Evolutionary conservation across 2,329 filamentous ascomycete genomes (phyloP).

Genomic region (Sarocladium oryzae): DNA sequence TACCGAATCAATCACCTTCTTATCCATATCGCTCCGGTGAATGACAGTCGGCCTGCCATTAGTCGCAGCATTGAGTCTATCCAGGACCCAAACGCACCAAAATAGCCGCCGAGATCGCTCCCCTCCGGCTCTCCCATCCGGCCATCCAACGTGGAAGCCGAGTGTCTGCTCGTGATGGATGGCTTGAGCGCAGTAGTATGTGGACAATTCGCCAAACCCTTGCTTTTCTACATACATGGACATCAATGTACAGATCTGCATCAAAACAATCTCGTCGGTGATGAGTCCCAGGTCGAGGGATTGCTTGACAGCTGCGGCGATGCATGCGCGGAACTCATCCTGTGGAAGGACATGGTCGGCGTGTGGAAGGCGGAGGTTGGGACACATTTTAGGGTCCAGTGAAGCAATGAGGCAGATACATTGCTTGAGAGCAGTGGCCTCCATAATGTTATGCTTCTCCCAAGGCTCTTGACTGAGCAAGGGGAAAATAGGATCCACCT

Average conservation of each 20-base stretch:
- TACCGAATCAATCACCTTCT: slow-evolving; percentile 15
- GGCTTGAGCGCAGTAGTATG: slow-evolving; percentile 17
- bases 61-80: slow-evolving; percentile 17
- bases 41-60: slow-evolving; percentile 19
- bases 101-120: slow-evolving; percentile 16
- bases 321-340: slow-evolving; percentile 13
- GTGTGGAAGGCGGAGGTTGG: slow-evolving; percentile 13
- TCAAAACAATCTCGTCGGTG: slow-evolving; percentile 12
- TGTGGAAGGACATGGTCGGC: slow-evolving; percentile 11
- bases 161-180: slow-evolving; percentile 18
- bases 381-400: slow-evolving; percentile 14
- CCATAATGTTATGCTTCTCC: slow-evolving; percentile 14
- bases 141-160: slow-evolving; percentile 19
- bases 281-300: slow-evolving; percentile 14
- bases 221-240: slow-evolving; percentile 15
- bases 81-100: slow-evolving; percentile 19
- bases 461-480: slow-evolving; percentile 16
- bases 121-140: slow-evolving; percentile 15
- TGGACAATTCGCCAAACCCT: slow-evolving; percentile 14
- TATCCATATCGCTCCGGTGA: slow-evolving; percentile 18
- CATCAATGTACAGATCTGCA: slow-evolving; percentile 15
- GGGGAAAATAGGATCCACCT: slow-evolving; percentile 18
- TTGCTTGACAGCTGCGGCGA: slow-evolving; percentile 13
- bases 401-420: slow-evolving; percentile 17
- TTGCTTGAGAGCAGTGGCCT: slow-evolving; percentile 16